Evolutionary conservation across 768 basidiomycete species (phyloP), one percentile per base, ranked within the genome.

Genomic region (Psilocybe cubensis): DNA sequence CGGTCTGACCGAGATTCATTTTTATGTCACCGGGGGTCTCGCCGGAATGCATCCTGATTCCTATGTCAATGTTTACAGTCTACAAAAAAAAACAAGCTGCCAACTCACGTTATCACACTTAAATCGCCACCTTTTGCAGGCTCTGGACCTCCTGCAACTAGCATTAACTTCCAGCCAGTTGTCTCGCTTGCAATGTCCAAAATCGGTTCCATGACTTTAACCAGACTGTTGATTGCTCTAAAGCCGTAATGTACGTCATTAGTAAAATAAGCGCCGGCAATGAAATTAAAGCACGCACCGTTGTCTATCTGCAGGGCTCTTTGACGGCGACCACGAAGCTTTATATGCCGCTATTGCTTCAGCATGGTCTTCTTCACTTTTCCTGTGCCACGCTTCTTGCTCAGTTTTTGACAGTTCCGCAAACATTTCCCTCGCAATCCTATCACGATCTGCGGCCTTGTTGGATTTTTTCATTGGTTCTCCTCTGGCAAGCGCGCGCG

Each of bases 31-130:
- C 65, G 2, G 21, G 25, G 3, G 56, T 62, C 0, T 41, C 52
- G 2, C 65, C 63, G 20, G 65, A 62, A 42, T 66, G 63, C 24
- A 63, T 29, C 28, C 65, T 66, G 43, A 33, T 12, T 33, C 12
- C 12, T 33, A 6, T 12, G 48, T 35, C 25, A 23, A 14, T 28
- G 25, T 4, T 40, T 40, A 8, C 35, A 38, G 4, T 7, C 24
- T 24, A 49, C 24, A 20, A 25, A 43, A n/a, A n/a, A n/a, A n/a
- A n/a, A n/a, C n/a, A n/a, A n/a, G n/a, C n/a, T n/a, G n/a, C n/a
- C n/a, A 1, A 53, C 61, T 1, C 18, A 63, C 57, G 35, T 59
- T 2, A 63, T 46, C 4, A 63, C 24, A 31, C 57, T 60, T 14
- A 63, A 38, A 24, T 44, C 38, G 4, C 61, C 61, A 18, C 23